Evolutionary conservation across 2,329 filamentous ascomycete genomes (phyloP), one percentile per base, ranked within the genome.

Genomic region (Neopestalotiopsis clavispora): DNA sequence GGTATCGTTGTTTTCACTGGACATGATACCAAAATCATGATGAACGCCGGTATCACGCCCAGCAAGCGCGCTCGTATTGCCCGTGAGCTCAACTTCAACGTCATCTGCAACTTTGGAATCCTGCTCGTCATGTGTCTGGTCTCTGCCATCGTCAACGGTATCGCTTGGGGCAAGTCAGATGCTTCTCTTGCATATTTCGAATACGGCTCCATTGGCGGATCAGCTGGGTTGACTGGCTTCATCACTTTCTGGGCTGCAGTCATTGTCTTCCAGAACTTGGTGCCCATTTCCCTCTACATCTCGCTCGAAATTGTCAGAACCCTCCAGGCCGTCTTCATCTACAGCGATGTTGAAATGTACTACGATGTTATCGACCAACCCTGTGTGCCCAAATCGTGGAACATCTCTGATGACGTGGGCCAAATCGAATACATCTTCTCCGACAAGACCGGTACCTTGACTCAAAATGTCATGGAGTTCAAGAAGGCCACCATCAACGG

Each of bases 371-470:
- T 98, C 72, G 94, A 97, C 76, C 95, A 97, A 77, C 94, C 95
- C 1, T 99, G 97, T 78, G 94, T 97, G 12, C 96, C 97, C 4
- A 98, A 98, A 78, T 94, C 95, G 0, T 99, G 96, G 96, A 99
- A 98, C 78, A 98, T 99, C 65, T 98, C 95, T 0, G 96, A 99
- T 77, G 97, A 99, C 75, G 86, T 99, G 61, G 96, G 96, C 13
- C 96, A 99, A 81, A 97, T 99, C 71, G 96, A 98, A 81, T 99
- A 98, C 84, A 97, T 99, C 73, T 99, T 99, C 81, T 98, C 94
- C 0, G 94, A 97, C 85, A 97, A 97, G 82, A 97, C 94, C 0
- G 94, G 94, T 69, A 97, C 94, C 2, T 83, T 97, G 72, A 97
- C 94, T 0, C 94, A 97, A 76, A 97, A 97, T 78, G 92, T 97